Evolutionary conservation across 495 filamentous ascomycete species (phyloP).

Genomic region (Aspergillus saccharolyticus): DNA sequence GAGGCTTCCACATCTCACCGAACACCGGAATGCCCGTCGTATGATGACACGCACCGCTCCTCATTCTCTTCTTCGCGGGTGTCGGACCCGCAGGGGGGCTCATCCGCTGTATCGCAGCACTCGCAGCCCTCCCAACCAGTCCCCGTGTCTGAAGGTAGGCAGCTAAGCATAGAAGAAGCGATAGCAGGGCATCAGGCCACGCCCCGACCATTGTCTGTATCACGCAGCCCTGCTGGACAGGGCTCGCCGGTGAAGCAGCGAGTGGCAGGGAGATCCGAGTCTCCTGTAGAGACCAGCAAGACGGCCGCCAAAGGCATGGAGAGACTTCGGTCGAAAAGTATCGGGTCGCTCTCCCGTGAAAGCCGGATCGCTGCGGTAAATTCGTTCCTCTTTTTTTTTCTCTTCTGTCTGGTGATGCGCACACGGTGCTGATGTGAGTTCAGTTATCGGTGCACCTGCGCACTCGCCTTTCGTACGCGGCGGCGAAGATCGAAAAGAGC

Average conservation of each 20-base stretch:
- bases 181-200: not conserved
- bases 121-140: not conserved
- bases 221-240: not conserved
- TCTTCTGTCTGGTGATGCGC: not conserved
- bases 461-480: conserved; percentile 78
- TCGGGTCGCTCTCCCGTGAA: conserved; percentile 55
- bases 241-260: not conserved
- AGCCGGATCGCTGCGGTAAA: conserved; percentile 73
- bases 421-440: conserved; percentile 19
- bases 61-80: not conserved
- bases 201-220: not conserved
- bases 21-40: not conserved
- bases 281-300: not conserved
- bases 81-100: not conserved
- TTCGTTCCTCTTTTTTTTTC: conserved; percentile 8
- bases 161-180: not conserved
- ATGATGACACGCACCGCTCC: not conserved
- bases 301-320: conserved; percentile 19
- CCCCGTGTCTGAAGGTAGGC: not conserved
- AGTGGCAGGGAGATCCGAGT: not conserved
- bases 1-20: not conserved
- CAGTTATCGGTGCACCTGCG: conserved; percentile 74
- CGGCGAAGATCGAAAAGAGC: conserved; percentile 84
- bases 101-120: not conserved
- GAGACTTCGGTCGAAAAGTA: conserved; percentile 59